Evolutionary conservation across 352 stramenopile species (phyloP).

Genomic region (Pythium phragmitis): DNA sequence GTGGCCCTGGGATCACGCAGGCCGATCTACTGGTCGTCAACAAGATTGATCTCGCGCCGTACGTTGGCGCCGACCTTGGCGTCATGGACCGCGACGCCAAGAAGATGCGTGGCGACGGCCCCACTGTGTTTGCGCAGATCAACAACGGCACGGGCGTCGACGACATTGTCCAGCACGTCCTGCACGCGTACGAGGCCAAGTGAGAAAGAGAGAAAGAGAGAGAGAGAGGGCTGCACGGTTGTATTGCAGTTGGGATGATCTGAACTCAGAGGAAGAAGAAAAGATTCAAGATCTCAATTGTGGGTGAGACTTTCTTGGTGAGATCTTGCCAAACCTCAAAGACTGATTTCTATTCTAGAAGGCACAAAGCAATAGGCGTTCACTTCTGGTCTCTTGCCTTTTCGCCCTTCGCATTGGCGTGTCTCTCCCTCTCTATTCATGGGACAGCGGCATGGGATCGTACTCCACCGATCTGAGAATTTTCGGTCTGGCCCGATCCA

Average conservation of each 20-base stretch:
- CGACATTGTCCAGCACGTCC: conserved; percentile 89
- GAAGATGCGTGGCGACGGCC: conserved; percentile 92
- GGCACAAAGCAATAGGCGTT: too few relatives aligned
- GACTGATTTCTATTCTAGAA: not conserved
- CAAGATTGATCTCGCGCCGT: conserved; percentile 97
- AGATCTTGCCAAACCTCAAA: too few relatives aligned
- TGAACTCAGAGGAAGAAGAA: too few relatives aligned
- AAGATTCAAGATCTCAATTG: too few relatives aligned
- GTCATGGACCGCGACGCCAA: conserved; percentile 96
- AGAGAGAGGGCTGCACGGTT: not conserved
- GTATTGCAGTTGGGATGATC: too few relatives aligned
- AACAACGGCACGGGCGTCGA: conserved; percentile 88
- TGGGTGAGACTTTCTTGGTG: too few relatives aligned
- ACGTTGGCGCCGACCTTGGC: conserved; percentile 92
- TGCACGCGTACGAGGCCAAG: conserved; percentile 37
- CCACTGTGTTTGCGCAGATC: conserved; percentile 96
- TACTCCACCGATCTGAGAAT: not conserved
- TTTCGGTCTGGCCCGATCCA: not conserved
- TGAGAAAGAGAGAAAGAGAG: not conserved
- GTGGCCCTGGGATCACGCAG: conserved; percentile 97
- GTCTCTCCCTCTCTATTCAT: not conserved
- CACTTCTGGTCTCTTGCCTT: too few relatives aligned
- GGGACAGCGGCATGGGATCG: not conserved
- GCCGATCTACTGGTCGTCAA: conserved; percentile 97
- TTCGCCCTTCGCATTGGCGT: not conserved